Conservation (phyloP, 2,329 filamentous ascomycete species). For the Colletotrichum brevisporum region DNA sequence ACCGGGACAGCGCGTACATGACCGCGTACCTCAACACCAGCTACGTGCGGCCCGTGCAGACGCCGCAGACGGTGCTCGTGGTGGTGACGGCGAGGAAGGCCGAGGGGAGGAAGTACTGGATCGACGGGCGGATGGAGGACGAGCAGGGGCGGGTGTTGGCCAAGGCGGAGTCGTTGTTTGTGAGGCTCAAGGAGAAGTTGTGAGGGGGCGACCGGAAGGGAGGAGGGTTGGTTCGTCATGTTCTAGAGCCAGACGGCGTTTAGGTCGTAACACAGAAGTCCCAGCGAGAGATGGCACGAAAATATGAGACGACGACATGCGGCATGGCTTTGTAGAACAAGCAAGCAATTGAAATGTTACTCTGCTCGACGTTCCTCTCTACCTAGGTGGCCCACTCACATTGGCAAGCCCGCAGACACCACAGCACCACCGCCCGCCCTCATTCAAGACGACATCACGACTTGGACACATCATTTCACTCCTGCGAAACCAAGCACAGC, state of each 20-base stretch:
- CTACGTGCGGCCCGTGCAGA: conserved; percentile 51
- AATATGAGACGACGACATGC: too few relatives aligned
- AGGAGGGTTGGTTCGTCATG: background rate
- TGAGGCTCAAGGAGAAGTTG: conserved; percentile 35
- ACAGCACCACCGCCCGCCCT: too few relatives aligned
- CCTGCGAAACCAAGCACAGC: too few relatives aligned
- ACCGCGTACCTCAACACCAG: conserved; percentile 54
- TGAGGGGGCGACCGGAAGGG: conserved; percentile 8
- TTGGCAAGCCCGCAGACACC: too few relatives aligned
- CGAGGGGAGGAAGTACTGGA: conserved; percentile 52
- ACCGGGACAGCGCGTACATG: conserved; percentile 46
- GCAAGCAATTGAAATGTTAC: too few relatives aligned
- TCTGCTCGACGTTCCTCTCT: too few relatives aligned
- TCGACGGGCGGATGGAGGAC: conserved; percentile 51
- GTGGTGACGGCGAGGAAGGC: conserved; percentile 50
- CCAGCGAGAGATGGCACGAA: too few relatives aligned
- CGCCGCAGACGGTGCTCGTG: conserved; percentile 50
- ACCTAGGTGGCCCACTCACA: too few relatives aligned
- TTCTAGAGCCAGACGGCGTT: background rate
- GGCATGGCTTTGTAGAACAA: too few relatives aligned
- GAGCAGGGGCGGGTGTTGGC: conserved; percentile 49
- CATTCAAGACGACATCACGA: too few relatives aligned
- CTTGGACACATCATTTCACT: too few relatives aligned
- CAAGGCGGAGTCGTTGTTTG: conserved; percentile 42
- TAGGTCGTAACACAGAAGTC: background rate